Base-by-base conservation (phyloP, 352 stramenopile genomes). In the Pythium aphanidermatum region DNA sequence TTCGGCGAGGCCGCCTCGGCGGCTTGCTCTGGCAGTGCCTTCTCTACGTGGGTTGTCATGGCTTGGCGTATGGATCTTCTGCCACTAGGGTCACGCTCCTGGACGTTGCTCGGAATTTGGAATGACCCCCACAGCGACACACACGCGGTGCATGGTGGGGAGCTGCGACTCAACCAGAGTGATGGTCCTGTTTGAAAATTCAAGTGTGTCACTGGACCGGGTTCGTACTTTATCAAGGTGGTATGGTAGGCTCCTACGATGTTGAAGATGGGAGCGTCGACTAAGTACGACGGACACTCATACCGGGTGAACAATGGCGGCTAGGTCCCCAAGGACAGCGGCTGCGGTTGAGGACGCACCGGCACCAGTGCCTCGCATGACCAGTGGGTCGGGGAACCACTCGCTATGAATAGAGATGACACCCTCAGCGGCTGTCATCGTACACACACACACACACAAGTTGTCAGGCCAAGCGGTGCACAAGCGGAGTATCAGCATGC, bases 21-120 rank as follows among this genome's bases (percentile, higher is more conserved):
- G 24, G 32, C 26, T 20, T 47, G 42, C 31, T 58, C 41, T 14
- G 41, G 48, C 10, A 51, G 14, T 9, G 53, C 33, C 33, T 55
- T 51, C 44, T 54, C 72, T 41, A 85, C 69, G 65, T 83, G 65
- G 43, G 74, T 61, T 26, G 75, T 74, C 73, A 85, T 88, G 10
- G 45, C 34, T 13, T 11, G 30, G 21, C 37, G n/a, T 27, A 40
- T 31, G 50, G 56, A 8, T 30, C 40, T 56, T 63, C 53, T 49
- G 46, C 51, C 48, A 53, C 25, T 25, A 19, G 39, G 13, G 23
- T 16, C 9, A 11, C 17, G n/a, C 24, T 23, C 21, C 16, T 48
- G 49, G 21, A 29, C 14, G 44, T 27, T 20, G 13, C 14, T 44
- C 29, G 21, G 51, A 24, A 36, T 51, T 63, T 55, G 41, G 55